These are phyloP conservation scores for Coemansia sp. DNA, from an alignment of 192 early-diverging fungal genomes.

Conservation along the genomic window DNA sequence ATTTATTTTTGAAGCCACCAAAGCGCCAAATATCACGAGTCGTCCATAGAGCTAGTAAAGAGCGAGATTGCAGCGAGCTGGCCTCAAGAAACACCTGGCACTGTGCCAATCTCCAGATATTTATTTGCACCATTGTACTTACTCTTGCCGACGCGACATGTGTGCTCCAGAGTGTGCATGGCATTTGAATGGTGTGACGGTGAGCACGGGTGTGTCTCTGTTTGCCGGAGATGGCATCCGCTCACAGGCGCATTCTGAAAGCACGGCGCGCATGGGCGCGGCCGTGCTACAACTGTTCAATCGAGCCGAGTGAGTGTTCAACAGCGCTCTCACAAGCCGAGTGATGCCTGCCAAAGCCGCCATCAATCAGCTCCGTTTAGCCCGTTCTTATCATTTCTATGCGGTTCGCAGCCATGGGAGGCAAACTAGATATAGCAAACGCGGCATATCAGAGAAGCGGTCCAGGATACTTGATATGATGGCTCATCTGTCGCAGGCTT, in stretches of 20 bases:
- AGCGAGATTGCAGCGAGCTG: neutral
- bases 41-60: neutral
- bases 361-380: neutral
- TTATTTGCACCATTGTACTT: neutral
- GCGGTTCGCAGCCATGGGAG: neutral
- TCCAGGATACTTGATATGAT: neutral
- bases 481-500: neutral
- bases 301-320: neutral
- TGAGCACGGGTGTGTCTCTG: neutral
- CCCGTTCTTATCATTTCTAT: neutral
- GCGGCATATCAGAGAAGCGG: no score
- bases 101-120: neutral
- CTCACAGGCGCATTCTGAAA: neutral
- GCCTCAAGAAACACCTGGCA: neutral
- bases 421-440: no score
- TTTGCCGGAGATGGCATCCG: neutral
- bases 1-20: neutral
- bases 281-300: neutral
- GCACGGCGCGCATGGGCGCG: neutral
- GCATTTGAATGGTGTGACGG: neutral
- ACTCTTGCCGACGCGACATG: no score
- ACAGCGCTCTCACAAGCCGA: neutral
- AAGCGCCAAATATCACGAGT: neutral
- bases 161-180: neutral
- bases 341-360: neutral